Percentiles rank a stretch among this genome's conserved stretches.
These are phyloP conservation scores for Blastomyces emzantsi DNA, from an alignment of 2,329 filamentous ascomycete species.

Conservation along the genomic window DNA sequence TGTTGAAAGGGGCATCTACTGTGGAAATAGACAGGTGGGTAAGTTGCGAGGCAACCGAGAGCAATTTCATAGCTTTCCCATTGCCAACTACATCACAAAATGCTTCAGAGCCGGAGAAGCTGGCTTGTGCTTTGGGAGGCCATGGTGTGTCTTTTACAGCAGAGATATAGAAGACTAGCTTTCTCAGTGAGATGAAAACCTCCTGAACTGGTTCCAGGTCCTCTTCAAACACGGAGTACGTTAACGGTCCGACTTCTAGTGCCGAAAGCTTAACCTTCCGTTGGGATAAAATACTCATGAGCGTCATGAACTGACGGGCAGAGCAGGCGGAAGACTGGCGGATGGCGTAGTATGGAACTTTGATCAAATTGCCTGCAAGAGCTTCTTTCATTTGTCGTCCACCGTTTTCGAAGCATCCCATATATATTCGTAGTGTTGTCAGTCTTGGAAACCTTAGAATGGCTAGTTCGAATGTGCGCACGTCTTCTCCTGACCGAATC, in stretches of 20 bases:
- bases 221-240: conserved; percentile 7
- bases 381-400: conserved; percentile 1
- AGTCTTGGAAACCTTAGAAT: background rate
- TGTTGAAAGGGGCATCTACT: background rate
- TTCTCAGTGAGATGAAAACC: background rate
- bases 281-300: conserved; percentile 4
- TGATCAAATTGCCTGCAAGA: background rate
- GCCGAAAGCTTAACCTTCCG: conserved; percentile 1
- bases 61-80: background rate
- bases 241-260: conserved; percentile 4
- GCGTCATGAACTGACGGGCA: conserved; percentile 4
- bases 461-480: background rate
- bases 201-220: conserved; percentile 2
- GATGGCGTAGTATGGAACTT: conserved; percentile 3
- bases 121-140: background rate
- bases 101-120: background rate
- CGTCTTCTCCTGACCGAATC: background rate
- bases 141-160: background rate
- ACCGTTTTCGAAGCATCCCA: background rate
- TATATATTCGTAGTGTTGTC: conserved; percentile 1
- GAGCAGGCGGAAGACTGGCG: conserved; percentile 7
- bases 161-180: background rate
- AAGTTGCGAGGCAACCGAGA: background rate
- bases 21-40: background rate
- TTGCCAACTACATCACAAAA: background rate